Evolutionary conservation across 768 basidiomycete genomes (phyloP), one percentile per base, ranked within the genome.

Genomic region (Rhizopogon vesiculosus): DNA sequence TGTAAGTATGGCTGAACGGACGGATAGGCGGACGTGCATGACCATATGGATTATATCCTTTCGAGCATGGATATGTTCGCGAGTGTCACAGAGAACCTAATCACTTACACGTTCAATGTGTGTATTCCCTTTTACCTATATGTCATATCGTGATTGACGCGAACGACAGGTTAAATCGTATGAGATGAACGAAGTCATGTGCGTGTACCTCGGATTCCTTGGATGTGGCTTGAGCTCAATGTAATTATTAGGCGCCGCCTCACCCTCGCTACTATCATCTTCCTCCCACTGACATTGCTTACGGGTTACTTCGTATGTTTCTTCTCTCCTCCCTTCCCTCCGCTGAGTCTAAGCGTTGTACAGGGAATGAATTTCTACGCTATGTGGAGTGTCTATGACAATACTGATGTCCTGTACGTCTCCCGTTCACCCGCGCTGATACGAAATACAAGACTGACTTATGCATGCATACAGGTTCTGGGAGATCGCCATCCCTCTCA

Each of bases 111-210:
- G 18, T 90, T 89, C 75, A 89, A 89, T 66, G 85, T 87, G 48
- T 25, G 83, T 71, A 19, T 55, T 45, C 31, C 4, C 19, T 19
- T 40, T 7, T 15, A 25, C 40, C 33, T 33, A 4, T 2, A 4
- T 13, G 46, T 3, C 9, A n/a, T 16, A 15, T 39, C 18, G 8
- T 33, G 31, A 29, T 52, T 25, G n/a, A 18, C 4, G 7, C 18
- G 10, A 19, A 25, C 38, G 28, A 13, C 62, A 88, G 87, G 79
- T 86, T 71, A 79, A 84, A 15, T 84, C 86, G 10, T 85, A 88
- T 64, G 82, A 88, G 60, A 88, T 84, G 85, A 89, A 89, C 64
- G 76, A 84, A 66, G 82, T 84, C 46, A 89, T 90, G 86, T 81
- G 63, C 41, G 77, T 66, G n/a, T 42, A 38, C 33, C 8, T 57